Conservation (phyloP, 208 protist species). For the Leishmania tarentolae region DNA sequence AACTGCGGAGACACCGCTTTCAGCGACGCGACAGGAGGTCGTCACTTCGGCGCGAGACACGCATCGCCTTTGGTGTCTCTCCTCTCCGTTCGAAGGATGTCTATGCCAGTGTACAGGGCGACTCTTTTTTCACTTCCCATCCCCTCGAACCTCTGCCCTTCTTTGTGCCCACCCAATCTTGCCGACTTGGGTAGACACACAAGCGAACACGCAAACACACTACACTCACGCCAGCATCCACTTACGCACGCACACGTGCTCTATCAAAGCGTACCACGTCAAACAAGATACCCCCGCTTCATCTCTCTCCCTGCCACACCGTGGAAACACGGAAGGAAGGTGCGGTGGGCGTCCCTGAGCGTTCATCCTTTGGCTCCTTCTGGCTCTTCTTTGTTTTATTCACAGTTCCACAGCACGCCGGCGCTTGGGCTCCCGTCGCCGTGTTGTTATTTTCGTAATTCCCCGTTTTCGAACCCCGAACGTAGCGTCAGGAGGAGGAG, state of each 20-base stretch:
- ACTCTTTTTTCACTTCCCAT: background rate
- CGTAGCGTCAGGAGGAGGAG: background rate
- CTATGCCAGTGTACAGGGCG: background rate
- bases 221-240: slow-evolving; percentile 6
- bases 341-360: background rate
- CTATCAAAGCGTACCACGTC: slow-evolving; percentile 11
- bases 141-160: background rate
- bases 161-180: background rate
- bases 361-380: background rate
- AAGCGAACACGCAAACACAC: background rate
- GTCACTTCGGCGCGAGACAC: background rate
- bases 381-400: background rate
- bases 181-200: background rate
- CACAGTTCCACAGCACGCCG: background rate
- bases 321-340: slow-evolving; percentile 1
- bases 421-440: background rate
- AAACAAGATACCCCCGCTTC: background rate
- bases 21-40: background rate
- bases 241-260: slow-evolving; percentile 3
- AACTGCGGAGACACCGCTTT: background rate
- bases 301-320: background rate
- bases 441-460: background rate
- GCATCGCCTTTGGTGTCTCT: background rate
- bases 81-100: background rate
- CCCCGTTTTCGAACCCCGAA: background rate